Percentiles rank a stretch among this genome's conserved stretches.
Evolutionary conservation across 495 filamentous ascomycete genomes (phyloP).

Genomic region (Podospora comata): DNA sequence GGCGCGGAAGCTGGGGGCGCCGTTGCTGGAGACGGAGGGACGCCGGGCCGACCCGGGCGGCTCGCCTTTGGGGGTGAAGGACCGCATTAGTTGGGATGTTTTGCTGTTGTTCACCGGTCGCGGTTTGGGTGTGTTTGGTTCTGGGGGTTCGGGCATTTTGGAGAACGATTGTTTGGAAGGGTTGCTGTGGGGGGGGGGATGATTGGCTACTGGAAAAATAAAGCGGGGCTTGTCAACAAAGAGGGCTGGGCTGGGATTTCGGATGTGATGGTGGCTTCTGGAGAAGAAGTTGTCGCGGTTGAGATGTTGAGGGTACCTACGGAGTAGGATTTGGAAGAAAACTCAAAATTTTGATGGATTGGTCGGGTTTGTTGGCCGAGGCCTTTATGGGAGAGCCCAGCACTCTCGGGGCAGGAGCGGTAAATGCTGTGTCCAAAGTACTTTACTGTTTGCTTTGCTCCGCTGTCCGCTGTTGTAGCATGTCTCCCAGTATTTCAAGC

Average conservation of each 20-base stretch:
- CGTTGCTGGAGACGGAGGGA: conserved; percentile 23
- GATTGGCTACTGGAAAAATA: conserved; percentile 15
- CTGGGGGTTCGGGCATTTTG: conserved; percentile 18
- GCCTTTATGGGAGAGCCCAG: no score
- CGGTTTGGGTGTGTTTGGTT: conserved; percentile 19
- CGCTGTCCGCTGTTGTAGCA: no score
- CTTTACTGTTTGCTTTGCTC: no score
- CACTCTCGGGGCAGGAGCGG: no score
- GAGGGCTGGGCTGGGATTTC: not conserved
- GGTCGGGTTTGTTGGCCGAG: no score
- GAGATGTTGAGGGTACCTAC: not conserved
- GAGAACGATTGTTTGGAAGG: conserved; percentile 16
- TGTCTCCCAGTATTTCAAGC: no score
- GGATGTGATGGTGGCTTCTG: not conserved
- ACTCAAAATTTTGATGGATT: no score
- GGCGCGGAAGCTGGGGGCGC: conserved; percentile 34
- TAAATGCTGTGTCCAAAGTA: no score
- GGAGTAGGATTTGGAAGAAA: not conserved
- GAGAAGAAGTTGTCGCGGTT: not conserved
- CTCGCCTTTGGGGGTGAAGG: conserved; percentile 33
- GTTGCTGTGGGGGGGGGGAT: not conserved
- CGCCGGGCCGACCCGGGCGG: conserved; percentile 29
- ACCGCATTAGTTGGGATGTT: conserved; percentile 23
- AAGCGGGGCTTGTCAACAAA: not conserved
- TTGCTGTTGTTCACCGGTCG: conserved; percentile 11